Evolutionary conservation across 345 rosid genomes (phyloP).

Genomic region (Pugionium dolabratum): DNA sequence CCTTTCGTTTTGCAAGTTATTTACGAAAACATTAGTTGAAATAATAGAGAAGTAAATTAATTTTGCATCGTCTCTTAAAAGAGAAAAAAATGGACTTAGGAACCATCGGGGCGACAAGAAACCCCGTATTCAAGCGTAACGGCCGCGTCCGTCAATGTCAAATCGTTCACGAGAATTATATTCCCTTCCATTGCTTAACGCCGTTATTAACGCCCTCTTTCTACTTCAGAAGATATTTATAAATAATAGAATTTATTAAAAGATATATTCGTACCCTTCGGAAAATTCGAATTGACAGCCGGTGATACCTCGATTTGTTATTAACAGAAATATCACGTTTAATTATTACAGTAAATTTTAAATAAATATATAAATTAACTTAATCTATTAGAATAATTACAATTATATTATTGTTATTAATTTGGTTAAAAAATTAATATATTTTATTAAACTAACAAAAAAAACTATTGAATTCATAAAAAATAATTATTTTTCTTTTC

Average conservation of each 20-base stretch:
- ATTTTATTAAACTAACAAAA: conserved; percentile 3
- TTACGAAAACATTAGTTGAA: no score
- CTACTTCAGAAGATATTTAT: background rate
- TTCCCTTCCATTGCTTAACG: conserved; percentile 31
- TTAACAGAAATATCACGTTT: no score
- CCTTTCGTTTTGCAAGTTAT: no score
- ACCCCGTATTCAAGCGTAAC: conserved; percentile 37
- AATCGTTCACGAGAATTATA: background rate
- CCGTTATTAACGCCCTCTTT: conserved; percentile 38
- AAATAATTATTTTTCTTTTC: background rate
- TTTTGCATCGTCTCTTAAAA: no score
- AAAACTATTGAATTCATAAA: background rate
- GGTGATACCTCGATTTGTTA: no score
- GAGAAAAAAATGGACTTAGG: background rate
- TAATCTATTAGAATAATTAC: no score
- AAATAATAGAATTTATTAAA: background rate
- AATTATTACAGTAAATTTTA: no score
- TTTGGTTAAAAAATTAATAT: no score
- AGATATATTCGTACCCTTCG: conserved; percentile 29
- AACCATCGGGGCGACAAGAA: conserved; percentile 30
- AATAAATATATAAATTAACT: no score
- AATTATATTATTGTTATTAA: no score
- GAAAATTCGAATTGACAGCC: no score
- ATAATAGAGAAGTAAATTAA: no score
- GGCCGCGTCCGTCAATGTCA: conserved; percentile 44